These are phyloP conservation scores for Colletotrichum trifolii DNA, from an alignment of 2,329 filamentous ascomycete species.

Conservation along the genomic window DNA sequence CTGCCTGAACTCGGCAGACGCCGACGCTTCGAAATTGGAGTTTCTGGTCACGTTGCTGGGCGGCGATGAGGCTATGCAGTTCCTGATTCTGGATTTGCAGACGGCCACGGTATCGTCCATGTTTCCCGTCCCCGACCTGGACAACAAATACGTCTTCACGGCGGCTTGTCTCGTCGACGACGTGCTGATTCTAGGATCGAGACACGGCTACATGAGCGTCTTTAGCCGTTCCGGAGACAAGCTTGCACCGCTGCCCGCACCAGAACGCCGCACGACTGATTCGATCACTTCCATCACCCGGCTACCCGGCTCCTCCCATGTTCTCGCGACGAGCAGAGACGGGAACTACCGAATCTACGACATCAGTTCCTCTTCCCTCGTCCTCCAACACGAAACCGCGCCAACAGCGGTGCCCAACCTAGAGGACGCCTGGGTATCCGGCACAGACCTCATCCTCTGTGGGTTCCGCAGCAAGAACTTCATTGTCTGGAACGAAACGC, in stretches of 20 bases:
- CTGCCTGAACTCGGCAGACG: constrained; percentile 43
- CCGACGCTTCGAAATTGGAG: constrained; percentile 38
- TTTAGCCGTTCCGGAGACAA: constrained; percentile 44
- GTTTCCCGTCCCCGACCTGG: constrained; percentile 50
- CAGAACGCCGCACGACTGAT: constrained; percentile 61
- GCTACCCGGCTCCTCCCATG: constrained; percentile 55
- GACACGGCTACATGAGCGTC: constrained; percentile 60
- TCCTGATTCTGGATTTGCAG: constrained; percentile 52
- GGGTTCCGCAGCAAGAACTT: constrained; percentile 87
- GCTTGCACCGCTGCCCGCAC: constrained; percentile 45
- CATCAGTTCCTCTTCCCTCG: constrained; percentile 55
- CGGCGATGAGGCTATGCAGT: constrained; percentile 52
- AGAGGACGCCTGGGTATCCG: constrained; percentile 74
- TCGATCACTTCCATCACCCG: constrained; percentile 75
- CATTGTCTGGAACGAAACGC: constrained; percentile 81
- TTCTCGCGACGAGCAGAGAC: constrained; percentile 82
- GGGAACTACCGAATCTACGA: constrained; percentile 77
- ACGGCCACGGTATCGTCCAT: constrained; percentile 44
- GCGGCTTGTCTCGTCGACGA: constrained; percentile 54
- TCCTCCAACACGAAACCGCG: constrained; percentile 74
- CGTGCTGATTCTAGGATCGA: constrained; percentile 64
- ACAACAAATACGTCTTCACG: constrained; percentile 62
- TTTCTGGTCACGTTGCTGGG: constrained; percentile 61
- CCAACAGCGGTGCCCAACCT: constrained; percentile 81
- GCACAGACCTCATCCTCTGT: constrained; percentile 74